These are phyloP conservation scores for Phytophthora pinifolia DNA, from an alignment of 352 stramenopile species.

Conservation along the genomic window DNA sequence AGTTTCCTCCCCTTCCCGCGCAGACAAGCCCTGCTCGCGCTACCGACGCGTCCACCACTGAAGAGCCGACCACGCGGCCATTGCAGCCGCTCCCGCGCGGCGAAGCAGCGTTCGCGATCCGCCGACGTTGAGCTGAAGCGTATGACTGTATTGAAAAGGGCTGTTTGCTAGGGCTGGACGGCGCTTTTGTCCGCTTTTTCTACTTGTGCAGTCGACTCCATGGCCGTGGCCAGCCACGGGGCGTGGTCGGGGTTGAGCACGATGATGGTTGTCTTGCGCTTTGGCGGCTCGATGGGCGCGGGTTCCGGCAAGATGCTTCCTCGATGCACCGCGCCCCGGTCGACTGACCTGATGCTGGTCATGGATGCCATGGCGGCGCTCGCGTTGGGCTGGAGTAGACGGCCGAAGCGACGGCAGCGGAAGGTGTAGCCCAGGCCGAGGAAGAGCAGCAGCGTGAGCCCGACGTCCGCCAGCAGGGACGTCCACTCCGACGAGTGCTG, in stretches of 20 bases:
- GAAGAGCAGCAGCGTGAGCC: slow-evolving; percentile 46
- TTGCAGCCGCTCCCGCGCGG: slow-evolving; percentile 6
- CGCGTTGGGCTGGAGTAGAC: slow-evolving; percentile 34
- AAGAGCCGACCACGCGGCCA: slow-evolving; percentile 12
- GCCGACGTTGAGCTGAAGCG: slow-evolving; percentile 11
- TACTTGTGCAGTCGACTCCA: slow-evolving; percentile 3
- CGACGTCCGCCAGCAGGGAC: slow-evolving; percentile 38
- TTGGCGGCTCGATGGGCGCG: slow-evolving; percentile 8
- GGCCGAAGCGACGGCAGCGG: slow-evolving; percentile 54
- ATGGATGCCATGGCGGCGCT: not conserved
- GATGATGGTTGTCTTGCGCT: slow-evolving; percentile 36
- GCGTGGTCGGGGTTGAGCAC: slow-evolving; percentile 46
- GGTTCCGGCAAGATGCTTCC: slow-evolving; percentile 29
- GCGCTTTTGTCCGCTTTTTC: slow-evolving; percentile 13
- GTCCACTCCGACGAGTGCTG: slow-evolving; percentile 38
- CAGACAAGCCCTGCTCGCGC: not conserved
- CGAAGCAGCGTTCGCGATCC: slow-evolving; percentile 24
- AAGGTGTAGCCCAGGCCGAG: slow-evolving; percentile 55
- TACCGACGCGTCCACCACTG: not conserved
- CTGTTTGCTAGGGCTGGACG: slow-evolving; percentile 9
- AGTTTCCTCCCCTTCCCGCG: slow-evolving; percentile 9
- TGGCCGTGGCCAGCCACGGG: slow-evolving; percentile 34
- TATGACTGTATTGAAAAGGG: not conserved
- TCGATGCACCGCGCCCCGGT: slow-evolving; percentile 11
- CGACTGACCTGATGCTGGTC: not conserved